phyloP scores from a whole-genome alignment of 164 flowering plant genomes.

The Magnolia changhungtana region DNA sequence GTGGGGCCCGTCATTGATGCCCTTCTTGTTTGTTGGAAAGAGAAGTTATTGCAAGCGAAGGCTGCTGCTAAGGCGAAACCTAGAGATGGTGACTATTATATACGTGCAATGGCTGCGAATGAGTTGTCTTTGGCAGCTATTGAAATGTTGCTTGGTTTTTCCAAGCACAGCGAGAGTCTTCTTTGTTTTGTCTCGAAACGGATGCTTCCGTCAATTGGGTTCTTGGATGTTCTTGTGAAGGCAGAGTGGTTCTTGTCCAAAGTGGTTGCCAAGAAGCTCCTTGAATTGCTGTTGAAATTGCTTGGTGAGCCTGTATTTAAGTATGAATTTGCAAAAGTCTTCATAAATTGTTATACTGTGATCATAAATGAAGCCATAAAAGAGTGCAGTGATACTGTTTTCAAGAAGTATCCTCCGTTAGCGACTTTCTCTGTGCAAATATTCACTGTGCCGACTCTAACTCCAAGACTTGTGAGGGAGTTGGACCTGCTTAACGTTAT shows the following conservation, averaged over 20 bases:
- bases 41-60: constrained; percentile 46
- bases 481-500: constrained; percentile 55
- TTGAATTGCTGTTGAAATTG: constrained; percentile 79
- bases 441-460: constrained; percentile 84
- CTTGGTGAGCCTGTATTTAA: constrained; percentile 86
- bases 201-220: constrained; percentile 42
- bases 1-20: constrained; percentile 75
- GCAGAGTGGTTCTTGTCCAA: constrained; percentile 65
- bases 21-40: constrained; percentile 59
- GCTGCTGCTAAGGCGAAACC: constrained; percentile 19
- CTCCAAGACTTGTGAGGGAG: constrained; percentile 84
- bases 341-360: constrained; percentile 63
- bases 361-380: constrained; percentile 54
- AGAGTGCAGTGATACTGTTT: constrained; percentile 35
- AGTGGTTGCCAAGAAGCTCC: constrained; percentile 52
- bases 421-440: constrained; percentile 86
- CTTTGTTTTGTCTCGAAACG: constrained; percentile 75
- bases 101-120: constrained; percentile 34
- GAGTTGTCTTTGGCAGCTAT: constrained; percentile 54
- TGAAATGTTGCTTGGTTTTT: constrained; percentile 87
- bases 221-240: constrained; percentile 71
- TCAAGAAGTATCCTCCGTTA: constrained; percentile 50
- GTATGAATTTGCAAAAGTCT: constrained; percentile 82
- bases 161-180: constrained; percentile 81
- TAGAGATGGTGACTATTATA: constrained; percentile 18